Percentiles rank a stretch among this genome's conserved stretches.
Conservation (phyloP, 257 asterid genomes). For the Ehretia macrophylla region DNA sequence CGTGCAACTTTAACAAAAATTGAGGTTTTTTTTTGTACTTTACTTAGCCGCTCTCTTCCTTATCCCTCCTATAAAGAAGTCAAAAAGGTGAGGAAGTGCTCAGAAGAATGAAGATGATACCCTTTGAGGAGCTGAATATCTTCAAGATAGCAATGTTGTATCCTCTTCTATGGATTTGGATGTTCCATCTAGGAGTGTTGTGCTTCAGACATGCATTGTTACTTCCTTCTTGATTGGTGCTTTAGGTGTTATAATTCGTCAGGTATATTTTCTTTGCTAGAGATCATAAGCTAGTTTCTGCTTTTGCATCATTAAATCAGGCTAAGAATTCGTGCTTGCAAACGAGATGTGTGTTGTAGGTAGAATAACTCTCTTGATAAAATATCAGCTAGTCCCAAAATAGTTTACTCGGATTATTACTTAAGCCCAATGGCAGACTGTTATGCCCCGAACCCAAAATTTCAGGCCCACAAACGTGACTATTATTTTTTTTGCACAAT, state of each 20-base stretch:
- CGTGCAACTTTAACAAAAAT: neutral
- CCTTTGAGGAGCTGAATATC: constrained; percentile 15
- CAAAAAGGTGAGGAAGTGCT: constrained; percentile 32
- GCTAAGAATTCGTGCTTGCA: no score
- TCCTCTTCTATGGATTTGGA: constrained; percentile 19
- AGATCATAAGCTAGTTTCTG: neutral
- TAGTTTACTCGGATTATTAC: no score
- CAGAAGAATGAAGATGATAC: constrained; percentile 30
- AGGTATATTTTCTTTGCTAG: constrained; percentile 38
- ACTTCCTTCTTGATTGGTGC: constrained; percentile 62
- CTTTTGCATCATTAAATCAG: no score
- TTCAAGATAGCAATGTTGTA: constrained; percentile 23
- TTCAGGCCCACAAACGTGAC: no score
- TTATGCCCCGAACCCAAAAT: no score
- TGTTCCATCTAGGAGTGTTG: constrained; percentile 61
- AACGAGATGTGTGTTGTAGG: no score
- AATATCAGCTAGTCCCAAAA: no score
- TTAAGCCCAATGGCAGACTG: no score
- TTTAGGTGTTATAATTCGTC: constrained; percentile 60
- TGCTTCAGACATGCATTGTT: constrained; percentile 75
- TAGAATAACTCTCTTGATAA: no score
- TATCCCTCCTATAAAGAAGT: constrained; percentile 25
- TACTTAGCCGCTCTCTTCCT: neutral
- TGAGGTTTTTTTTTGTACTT: neutral
- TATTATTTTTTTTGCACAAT: no score